Percentiles rank a stretch among this genome's conserved stretches.
Conservation (phyloP, 2,329 filamentous ascomycete genomes). For the Penicillium oxalicum region DNA sequence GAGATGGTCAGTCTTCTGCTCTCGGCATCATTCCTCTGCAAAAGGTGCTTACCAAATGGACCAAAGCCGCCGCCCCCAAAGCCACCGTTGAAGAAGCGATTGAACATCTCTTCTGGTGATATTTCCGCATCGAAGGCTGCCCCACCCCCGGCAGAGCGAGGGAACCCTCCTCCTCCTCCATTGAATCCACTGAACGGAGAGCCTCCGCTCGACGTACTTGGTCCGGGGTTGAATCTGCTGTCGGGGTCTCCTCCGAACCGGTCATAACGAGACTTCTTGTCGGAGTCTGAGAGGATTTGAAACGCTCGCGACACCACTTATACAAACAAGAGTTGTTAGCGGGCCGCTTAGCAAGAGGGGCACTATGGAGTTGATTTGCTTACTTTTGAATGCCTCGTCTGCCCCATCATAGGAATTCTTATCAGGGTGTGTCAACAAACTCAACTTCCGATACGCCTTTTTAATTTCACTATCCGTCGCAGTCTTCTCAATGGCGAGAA, state of each 20-base stretch:
- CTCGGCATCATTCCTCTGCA: too few relatives aligned
- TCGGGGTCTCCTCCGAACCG: constrained; percentile 88
- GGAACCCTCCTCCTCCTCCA: constrained; percentile 47
- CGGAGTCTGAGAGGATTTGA: constrained; percentile 83
- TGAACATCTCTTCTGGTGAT: constrained; percentile 93
- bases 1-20: background rate
- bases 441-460: constrained; percentile 94
- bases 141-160: constrained; percentile 42
- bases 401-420: constrained; percentile 96
- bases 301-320: constrained; percentile 86
- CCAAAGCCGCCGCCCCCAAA: constrained; percentile 43
- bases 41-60: constrained; percentile 48
- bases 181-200: constrained; percentile 42
- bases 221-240: constrained; percentile 63
- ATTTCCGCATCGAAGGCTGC: constrained; percentile 84
- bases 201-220: constrained; percentile 32
- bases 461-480: constrained; percentile 80
- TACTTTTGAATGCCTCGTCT: constrained; percentile 94
- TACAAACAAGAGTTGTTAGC: background rate
- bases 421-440: constrained; percentile 91
- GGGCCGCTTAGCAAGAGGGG: background rate
- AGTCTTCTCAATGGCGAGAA: constrained; percentile 67
- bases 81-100: constrained; percentile 86
- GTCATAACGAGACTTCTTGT: constrained; percentile 87
- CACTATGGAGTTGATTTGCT: constrained; percentile 23